Evolutionary conservation across 257 asterid species (phyloP).

Genomic region (Solanum habrochaites): DNA sequence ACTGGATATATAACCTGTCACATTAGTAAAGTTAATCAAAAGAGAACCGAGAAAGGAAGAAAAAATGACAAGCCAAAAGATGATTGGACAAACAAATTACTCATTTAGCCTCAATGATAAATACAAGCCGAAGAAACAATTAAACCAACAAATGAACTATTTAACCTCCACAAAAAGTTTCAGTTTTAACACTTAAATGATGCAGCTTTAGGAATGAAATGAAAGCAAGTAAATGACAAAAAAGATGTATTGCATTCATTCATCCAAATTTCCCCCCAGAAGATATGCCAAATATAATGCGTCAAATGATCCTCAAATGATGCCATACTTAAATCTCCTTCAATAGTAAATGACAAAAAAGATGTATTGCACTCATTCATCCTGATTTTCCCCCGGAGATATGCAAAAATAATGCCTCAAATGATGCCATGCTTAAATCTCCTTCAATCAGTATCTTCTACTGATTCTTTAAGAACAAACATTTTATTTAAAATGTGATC

Average conservation of each 20-base stretch:
- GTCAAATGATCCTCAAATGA: neutral
- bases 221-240: neutral
- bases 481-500: neutral
- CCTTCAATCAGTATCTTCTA: neutral
- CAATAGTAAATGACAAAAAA: neutral
- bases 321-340: no score
- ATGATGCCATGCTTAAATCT: neutral
- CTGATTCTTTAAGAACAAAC: neutral
- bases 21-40: neutral
- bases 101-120: neutral
- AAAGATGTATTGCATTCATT: neutral
- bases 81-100: neutral
- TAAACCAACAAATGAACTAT: neutral
- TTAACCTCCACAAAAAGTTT: neutral
- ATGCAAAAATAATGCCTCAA: neutral
- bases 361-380: neutral
- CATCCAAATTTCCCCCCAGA: neutral
- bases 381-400: neutral
- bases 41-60: neutral
- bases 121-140: neutral
- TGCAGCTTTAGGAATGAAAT: neutral
- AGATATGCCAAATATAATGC: neutral
- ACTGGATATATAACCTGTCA: conserved; percentile 69
- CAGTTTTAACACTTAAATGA: neutral
- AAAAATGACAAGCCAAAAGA: neutral